These are phyloP conservation scores for Purshia tridentata DNA, from an alignment of 306 rosid species.

Conservation along the genomic window DNA sequence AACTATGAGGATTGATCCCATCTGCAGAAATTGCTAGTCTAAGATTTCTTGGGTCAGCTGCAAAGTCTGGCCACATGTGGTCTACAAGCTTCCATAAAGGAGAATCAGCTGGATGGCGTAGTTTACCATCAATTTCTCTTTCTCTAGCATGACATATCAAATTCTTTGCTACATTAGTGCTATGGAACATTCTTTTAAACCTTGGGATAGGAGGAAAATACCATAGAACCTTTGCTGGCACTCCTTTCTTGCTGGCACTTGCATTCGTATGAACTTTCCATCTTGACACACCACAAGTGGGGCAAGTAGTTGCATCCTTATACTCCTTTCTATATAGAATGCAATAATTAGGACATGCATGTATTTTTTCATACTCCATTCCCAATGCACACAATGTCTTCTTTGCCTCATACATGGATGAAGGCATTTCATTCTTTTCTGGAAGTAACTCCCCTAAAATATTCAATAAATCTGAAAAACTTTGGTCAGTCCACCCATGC, in stretches of 20 bases:
- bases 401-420: neutral
- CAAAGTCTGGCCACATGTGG: neutral
- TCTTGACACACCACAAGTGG: neutral
- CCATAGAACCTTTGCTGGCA: neutral
- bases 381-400: neutral
- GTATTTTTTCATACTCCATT: slow-evolving; percentile 6
- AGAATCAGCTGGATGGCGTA: neutral
- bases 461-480: neutral
- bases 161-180: neutral
- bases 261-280: neutral
- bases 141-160: neutral
- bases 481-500: neutral
- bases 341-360: slow-evolving; percentile 5
- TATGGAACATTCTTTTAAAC: neutral
- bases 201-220: neutral
- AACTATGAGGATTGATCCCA: slow-evolving; percentile 3
- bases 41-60: neutral
- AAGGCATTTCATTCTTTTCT: neutral
- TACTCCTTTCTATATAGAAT: neutral
- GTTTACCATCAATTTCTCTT: neutral
- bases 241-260: neutral
- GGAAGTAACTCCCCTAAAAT: neutral
- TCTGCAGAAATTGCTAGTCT: neutral
- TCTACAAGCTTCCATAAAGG: neutral
- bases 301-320: neutral